Conservation (phyloP, 1,284 basidiomycete genomes). For the Rhodotorula sp. region DNA sequence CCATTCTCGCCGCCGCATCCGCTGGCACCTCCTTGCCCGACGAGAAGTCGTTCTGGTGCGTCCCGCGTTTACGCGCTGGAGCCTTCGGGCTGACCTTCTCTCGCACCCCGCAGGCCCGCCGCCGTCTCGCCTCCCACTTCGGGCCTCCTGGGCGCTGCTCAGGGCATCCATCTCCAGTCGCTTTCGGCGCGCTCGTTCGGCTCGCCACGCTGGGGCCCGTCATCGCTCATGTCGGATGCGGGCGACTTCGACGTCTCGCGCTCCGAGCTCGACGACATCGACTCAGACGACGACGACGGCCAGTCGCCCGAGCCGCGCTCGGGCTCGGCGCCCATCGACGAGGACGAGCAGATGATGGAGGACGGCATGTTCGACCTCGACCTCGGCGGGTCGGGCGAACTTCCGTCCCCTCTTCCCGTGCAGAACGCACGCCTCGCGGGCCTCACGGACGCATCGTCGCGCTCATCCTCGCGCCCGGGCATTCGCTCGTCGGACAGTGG, state of each 20-base stretch:
- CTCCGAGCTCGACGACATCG: constrained; percentile 31
- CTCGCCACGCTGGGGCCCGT: constrained; percentile 35
- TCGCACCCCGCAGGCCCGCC: constrained; percentile 59
- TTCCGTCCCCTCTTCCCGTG: constrained; percentile 4
- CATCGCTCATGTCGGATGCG: constrained; percentile 36
- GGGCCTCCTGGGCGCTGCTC: constrained; percentile 53
- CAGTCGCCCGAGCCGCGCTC: constrained; percentile 5
- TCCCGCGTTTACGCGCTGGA: constrained; percentile 55
- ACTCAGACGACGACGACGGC: constrained; percentile 45
- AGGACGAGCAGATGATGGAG: constrained; percentile 33
- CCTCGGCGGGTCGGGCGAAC: constrained; percentile 28
- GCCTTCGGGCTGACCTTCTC: not conserved
- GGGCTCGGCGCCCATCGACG: constrained; percentile 8
- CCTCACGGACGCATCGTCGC: constrained; percentile 2
- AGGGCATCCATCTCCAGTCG: constrained; percentile 49
- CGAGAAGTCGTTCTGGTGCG: constrained; percentile 84
- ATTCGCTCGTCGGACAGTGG: constrained; percentile 24
- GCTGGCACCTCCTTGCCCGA: constrained; percentile 78
- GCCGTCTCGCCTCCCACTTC: constrained; percentile 57
- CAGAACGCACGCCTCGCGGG: not conserved
- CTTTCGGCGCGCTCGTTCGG: constrained; percentile 15
- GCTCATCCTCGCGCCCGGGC: not conserved
- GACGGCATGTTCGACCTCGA: constrained; percentile 43
- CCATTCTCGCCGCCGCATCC: constrained; percentile 71
- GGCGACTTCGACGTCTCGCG: constrained; percentile 12